Evolutionary conservation across 2,329 filamentous ascomycete species (phyloP).

Genomic region (Rutstroemia sp.): DNA sequence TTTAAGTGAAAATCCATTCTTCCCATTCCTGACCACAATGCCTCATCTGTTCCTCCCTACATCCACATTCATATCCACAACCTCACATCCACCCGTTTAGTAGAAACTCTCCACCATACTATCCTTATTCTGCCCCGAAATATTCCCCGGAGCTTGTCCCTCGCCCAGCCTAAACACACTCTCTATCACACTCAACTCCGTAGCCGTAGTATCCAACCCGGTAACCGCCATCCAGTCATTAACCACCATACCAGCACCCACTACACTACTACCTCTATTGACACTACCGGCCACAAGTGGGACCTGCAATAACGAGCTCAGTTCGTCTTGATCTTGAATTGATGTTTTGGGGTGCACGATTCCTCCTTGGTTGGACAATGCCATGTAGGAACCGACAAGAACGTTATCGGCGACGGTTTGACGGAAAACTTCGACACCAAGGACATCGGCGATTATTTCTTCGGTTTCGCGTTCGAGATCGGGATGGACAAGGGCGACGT

Average conservation of each 20-base stretch:
- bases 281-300: constrained; percentile 91
- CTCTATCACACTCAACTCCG: constrained; percentile 93
- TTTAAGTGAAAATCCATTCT: neutral
- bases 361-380: constrained; percentile 88
- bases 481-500: constrained; percentile 92
- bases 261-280: constrained; percentile 86
- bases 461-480: constrained; percentile 97
- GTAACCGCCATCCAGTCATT: constrained; percentile 98
- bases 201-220: constrained; percentile 91
- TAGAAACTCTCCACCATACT: constrained; percentile 99
- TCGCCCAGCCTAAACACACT: constrained; percentile 92
- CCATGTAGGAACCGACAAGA: constrained; percentile 93
- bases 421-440: constrained; percentile 82
- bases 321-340: constrained; percentile 96
- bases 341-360: constrained; percentile 96
- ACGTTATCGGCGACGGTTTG: constrained; percentile 98
- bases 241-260: constrained; percentile 95
- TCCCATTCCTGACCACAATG: neutral
- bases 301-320: constrained; percentile 87
- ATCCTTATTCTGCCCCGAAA: constrained; percentile 85
- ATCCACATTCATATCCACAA: constrained; percentile 1
- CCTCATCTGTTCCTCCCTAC: neutral
- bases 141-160: constrained; percentile 68
- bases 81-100: constrained; percentile 42
- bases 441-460: constrained; percentile 93